Evolutionary conservation across 176 grass and related monocot species (phyloP), one percentile per base, ranked within the genome.

Genomic region (Rhynchospora pubera): DNA sequence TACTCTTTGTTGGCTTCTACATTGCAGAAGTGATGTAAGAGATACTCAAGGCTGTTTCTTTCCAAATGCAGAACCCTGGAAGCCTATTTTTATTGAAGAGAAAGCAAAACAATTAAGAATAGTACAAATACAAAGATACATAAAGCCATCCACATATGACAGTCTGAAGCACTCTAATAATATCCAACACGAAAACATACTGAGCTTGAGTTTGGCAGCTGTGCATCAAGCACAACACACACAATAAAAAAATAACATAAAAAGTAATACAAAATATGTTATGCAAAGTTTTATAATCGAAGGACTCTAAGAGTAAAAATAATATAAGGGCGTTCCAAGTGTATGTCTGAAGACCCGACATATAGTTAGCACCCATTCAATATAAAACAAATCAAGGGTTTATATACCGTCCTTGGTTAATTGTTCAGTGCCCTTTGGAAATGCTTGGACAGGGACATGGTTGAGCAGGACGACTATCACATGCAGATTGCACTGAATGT

Each of bases 1-100:
- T 86, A 99, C 96, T 79, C 89, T 91, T 99, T 98, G 76, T 98
- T 93, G 74, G 92, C 96, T 74, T 80, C 85, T 50, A 99, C 91
- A 72, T 86, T 89, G 82, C 96, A 99, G 61, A 95, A 90, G 79
- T 95, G 86, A 91, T 69, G 82, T 79, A 99, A 87, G 87, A 99
- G 87, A 84, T 93, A 77, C 80, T 99, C 89, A 45, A 99, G 79
- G 81, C 89, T 99, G 77, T 99, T 93, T 90, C 96, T 87, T 71
- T 99, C 96, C 89, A 99, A 84, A 64, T 91, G 89, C 87, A 99
- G 86, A 12, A 99, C 84, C 68, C 92, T 93, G 24, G 92, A 99
- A 84, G 96, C 92, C 96, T 99, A 78, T 67, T 86, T 84, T 74
- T 23, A 32, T 62, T 88, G 83, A 79, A 28, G 73, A 66, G 42